These are phyloP conservation scores for Paramyrothecium roridum DNA, from an alignment of 2,329 filamentous ascomycete genomes.

Conservation along the genomic window DNA sequence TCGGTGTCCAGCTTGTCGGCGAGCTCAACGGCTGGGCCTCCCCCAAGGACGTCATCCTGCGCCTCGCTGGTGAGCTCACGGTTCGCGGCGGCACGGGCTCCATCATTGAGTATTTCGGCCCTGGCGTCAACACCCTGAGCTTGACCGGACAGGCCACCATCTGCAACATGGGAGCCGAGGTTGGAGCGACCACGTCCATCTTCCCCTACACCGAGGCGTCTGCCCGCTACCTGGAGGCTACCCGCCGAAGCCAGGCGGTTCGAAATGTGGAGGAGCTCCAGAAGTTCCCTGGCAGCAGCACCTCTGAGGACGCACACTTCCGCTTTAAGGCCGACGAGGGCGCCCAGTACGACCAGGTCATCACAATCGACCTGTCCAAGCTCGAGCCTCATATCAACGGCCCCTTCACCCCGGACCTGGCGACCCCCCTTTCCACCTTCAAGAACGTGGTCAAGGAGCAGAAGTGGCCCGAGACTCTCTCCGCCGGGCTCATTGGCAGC, in stretches of 20 bases:
- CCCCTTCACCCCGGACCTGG: slow-evolving; percentile 96
- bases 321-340: slow-evolving; percentile 74
- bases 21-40: slow-evolving; percentile 86
- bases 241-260: slow-evolving; percentile 64
- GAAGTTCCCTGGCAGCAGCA: slow-evolving; percentile 43
- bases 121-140: slow-evolving; percentile 84
- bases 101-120: slow-evolving; percentile 91
- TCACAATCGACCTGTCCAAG: slow-evolving; percentile 92
- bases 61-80: slow-evolving; percentile 83
- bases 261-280: slow-evolving; percentile 61
- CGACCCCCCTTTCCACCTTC: slow-evolving; percentile 97
- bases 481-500: slow-evolving; percentile 94
- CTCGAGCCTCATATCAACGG: slow-evolving; percentile 99
- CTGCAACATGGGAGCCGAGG: slow-evolving; percentile 85
- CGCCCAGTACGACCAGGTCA: slow-evolving; percentile 91
- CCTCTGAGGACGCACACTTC: slow-evolving; percentile 47
- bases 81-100: slow-evolving; percentile 92
- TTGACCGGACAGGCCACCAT: slow-evolving; percentile 91
- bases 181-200: slow-evolving; percentile 90
- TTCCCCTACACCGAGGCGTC: slow-evolving; percentile 90
- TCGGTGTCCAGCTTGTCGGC: slow-evolving; percentile 82
- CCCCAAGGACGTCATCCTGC: slow-evolving; percentile 93
- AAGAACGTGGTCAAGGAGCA: slow-evolving; percentile 91
- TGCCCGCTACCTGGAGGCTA: slow-evolving; percentile 81
- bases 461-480: slow-evolving; percentile 93